phyloP scores from a whole-genome alignment of 108 stramenopile genomes.

The Nannochloropsis oceanica region DNA sequence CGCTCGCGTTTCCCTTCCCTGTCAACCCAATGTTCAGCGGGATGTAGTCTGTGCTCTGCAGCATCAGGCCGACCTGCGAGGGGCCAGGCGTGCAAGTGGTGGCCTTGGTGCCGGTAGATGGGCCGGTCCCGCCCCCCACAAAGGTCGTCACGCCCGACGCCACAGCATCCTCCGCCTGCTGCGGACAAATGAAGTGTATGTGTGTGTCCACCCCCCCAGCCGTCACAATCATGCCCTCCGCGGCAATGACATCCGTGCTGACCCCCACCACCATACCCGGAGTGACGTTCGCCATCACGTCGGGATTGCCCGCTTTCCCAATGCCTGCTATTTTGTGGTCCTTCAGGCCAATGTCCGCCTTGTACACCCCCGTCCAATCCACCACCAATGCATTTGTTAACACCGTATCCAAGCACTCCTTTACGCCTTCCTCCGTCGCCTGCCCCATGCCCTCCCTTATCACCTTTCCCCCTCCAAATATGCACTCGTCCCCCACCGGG shows the following conservation, averaged over 20 bases:
- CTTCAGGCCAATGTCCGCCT: conserved; percentile 87
- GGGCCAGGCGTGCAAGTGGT: conserved; percentile 94
- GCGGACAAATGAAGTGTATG: conserved; percentile 93
- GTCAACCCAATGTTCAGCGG: conserved; percentile 92
- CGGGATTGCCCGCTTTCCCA: conserved; percentile 96
- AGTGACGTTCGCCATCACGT: conserved; percentile 76
- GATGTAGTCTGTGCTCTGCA: conserved; percentile 68
- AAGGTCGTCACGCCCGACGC: conserved; percentile 83
- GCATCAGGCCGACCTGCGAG: conserved; percentile 60
- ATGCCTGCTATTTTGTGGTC: conserved; percentile 75
- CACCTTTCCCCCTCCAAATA: conserved; percentile 95
- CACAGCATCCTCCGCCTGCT: conserved; percentile 83
- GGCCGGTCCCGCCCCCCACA: conserved; percentile 66
- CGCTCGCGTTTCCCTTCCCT: conserved; percentile 84
- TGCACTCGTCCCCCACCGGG: conserved; percentile 75
- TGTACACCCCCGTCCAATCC: conserved; percentile 64
- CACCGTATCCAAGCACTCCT: conserved; percentile 64
- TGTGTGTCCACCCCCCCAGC: conserved; percentile 92
- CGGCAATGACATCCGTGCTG: conserved; percentile 93
- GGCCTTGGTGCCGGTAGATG: conserved; percentile 76
- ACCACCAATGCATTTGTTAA: conserved; percentile 91
- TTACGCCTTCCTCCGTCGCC: conserved; percentile 50
- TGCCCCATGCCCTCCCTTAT: conserved; percentile 97
- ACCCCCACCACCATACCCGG: conserved; percentile 66
- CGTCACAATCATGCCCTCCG: conserved; percentile 84